A percentile compares a stretch with the other conserved stretches of the same genome.
Conservation (phyloP, 179 eudicot genomes). For the Spinacia oleracea region DNA sequence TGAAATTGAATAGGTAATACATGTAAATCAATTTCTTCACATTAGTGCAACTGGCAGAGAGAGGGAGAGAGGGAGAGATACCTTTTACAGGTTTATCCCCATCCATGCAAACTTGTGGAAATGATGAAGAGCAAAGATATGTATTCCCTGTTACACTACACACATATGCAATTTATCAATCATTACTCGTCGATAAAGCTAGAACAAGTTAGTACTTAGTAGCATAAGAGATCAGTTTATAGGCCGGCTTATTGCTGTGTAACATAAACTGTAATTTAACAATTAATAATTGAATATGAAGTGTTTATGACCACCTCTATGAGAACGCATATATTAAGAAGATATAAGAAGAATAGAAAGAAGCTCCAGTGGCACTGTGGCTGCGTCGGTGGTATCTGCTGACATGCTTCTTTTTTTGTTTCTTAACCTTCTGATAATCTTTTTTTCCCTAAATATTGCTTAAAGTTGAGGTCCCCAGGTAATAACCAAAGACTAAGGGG, state of each 20-base stretch:
- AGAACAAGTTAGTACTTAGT: not conserved
- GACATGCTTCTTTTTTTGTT: not conserved
- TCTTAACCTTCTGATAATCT: not conserved
- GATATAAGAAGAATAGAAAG: not conserved
- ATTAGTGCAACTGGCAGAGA: not conserved
- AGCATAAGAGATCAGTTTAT: not conserved
- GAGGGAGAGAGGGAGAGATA: constrained; percentile 23
- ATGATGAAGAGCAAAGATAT: constrained; percentile 69
- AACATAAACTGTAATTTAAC: not conserved
- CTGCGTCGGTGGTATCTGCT: not conserved
- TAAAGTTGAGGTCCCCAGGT: not conserved
- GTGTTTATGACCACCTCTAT: not conserved
- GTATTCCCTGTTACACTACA: constrained; percentile 73
- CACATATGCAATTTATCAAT: constrained; percentile 15
- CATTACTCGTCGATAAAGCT: not conserved
- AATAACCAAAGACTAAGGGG: not conserved
- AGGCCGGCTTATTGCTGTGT: not conserved
- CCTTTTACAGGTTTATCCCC: constrained; percentile 55
- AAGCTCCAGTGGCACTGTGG: too few relatives aligned
- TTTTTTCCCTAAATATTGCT: not conserved
- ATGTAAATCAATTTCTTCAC: constrained; percentile 2
- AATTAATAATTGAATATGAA: not conserved
- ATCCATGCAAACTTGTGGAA: constrained; percentile 52
- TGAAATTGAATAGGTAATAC: constrained; percentile 28
- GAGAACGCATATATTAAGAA: not conserved